phyloP scores from a whole-genome alignment of 192 early-diverging fungal species.

The Endogone sp. region DNA sequence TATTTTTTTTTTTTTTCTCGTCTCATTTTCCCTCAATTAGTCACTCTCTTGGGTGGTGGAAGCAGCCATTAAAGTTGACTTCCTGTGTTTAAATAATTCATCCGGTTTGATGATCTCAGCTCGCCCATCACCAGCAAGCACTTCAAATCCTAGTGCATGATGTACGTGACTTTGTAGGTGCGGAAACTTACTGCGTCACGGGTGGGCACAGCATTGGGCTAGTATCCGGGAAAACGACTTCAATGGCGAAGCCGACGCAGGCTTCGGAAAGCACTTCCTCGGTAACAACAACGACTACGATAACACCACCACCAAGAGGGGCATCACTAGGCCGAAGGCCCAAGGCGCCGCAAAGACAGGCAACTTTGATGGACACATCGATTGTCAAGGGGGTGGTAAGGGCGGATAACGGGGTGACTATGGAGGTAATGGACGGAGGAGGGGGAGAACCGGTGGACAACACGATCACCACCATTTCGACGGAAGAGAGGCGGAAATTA shows the following conservation, averaged over 20 bases:
- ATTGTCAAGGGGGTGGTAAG: not conserved
- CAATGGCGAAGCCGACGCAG: not conserved
- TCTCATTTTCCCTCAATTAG: not conserved
- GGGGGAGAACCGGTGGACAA: not conserved
- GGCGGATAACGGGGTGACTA: not conserved
- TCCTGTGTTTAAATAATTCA: not conserved
- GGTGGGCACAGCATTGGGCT: constrained; percentile 34
- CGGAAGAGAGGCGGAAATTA: constrained; percentile 21
- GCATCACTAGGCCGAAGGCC: not conserved
- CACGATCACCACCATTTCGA: constrained; percentile 5
- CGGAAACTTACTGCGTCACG: constrained; percentile 48
- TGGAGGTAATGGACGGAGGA: not conserved
- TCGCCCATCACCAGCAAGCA: constrained; percentile 36
- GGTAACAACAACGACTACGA: not conserved
- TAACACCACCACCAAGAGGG: constrained; percentile 6
- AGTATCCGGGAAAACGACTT: constrained; percentile 1
- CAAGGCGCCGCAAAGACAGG: not conserved
- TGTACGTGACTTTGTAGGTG: constrained; percentile 48
- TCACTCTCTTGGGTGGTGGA: too few relatives aligned
- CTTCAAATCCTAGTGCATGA: constrained; percentile 40
- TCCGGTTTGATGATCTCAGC: constrained; percentile 16
- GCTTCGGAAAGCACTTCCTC: constrained; percentile 5
- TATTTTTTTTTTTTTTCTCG: not conserved
- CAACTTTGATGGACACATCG: not conserved
- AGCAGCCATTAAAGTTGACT: too few relatives aligned